Evolutionary conservation across 2,329 filamentous ascomycete species (phyloP).

Genomic region (Catunica adiposa): DNA sequence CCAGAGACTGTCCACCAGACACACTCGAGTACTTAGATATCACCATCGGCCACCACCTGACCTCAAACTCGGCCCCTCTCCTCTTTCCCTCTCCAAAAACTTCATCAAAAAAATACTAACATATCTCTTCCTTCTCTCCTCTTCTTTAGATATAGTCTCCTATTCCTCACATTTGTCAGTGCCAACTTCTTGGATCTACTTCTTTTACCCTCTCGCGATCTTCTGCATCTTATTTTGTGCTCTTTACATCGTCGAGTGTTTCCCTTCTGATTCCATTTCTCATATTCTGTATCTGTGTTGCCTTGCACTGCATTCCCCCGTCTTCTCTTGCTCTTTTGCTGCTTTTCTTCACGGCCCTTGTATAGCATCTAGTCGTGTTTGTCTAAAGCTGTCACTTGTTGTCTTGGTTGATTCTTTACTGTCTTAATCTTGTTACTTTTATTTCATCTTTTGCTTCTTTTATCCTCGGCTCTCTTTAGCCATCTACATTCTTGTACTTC

Average conservation of each 20-base stretch:
- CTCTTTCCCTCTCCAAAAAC: slow-evolving; percentile 5
- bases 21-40: slow-evolving; percentile 1
- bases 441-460: neutral
- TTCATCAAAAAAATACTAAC: neutral
- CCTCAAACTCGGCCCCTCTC: neutral
- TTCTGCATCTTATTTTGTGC: neutral
- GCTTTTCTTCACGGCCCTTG: neutral
- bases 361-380: neutral
- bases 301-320: neutral
- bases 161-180: neutral
- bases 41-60: slow-evolving; percentile 1
- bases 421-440: neutral
- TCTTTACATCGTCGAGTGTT: slow-evolving; percentile 4
- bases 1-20: neutral
- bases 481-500: slow-evolving; percentile 1
- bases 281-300: neutral
- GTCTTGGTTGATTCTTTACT: neutral
- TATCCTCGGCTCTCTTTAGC: neutral
- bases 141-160: neutral
- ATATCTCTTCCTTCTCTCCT: neutral
- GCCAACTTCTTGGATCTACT: neutral
- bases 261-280: neutral
- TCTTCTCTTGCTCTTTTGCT: neutral
- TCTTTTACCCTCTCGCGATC: neutral
- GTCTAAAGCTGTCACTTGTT: neutral